Percentiles rank a stretch among this genome's conserved stretches.
These are phyloP conservation scores for Cyberlindnera maclurae DNA, from an alignment of 805 yeast genomes.

Conservation along the genomic window DNA sequence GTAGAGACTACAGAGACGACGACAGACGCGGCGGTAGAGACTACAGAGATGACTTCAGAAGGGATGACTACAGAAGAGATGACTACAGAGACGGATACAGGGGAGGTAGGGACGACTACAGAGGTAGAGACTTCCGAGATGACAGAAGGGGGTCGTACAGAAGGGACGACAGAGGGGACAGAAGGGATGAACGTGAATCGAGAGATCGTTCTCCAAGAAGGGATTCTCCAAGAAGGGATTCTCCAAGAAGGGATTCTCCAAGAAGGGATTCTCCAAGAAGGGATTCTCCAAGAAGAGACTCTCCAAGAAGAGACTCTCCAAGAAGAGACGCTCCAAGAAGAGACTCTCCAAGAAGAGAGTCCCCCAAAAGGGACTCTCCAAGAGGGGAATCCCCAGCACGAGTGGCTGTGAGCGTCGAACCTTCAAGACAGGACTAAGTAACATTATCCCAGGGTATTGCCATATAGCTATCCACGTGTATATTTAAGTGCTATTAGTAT, in stretches of 20 bases:
- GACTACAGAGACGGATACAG: slow-evolving; percentile 9
- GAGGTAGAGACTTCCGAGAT: slow-evolving; percentile 13
- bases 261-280: slow-evolving; percentile 5
- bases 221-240: slow-evolving; percentile 2
- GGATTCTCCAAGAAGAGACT: slow-evolving; percentile 21
- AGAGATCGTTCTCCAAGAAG: slow-evolving; percentile 1
- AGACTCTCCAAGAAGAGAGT: too few relatives aligned
- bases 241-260: slow-evolving; percentile 11
- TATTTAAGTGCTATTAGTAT: too few relatives aligned
- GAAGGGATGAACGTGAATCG: slow-evolving; percentile 4
- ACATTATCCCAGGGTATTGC: too few relatives aligned
- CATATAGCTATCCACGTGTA: too few relatives aligned
- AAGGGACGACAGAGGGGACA: slow-evolving; percentile 9
- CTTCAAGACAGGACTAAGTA: too few relatives aligned
- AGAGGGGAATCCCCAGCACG: too few relatives aligned
- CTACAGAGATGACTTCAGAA: slow-evolving; percentile 13
- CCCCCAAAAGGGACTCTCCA: too few relatives aligned
- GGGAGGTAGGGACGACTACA: slow-evolving; percentile 3
- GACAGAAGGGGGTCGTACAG: slow-evolving; percentile 15
- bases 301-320: slow-evolving; percentile 22
- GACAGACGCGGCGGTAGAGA: slow-evolving; percentile 10
- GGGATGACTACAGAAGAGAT: slow-evolving; percentile 14
- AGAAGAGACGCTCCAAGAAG: too few relatives aligned
- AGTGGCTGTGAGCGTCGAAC: too few relatives aligned
- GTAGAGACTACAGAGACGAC: slow-evolving; percentile 10